Evolutionary conservation across 805 yeast genomes (phyloP), one percentile per base, ranked within the genome.

Genomic region (Schwanniomyces sp.): DNA sequence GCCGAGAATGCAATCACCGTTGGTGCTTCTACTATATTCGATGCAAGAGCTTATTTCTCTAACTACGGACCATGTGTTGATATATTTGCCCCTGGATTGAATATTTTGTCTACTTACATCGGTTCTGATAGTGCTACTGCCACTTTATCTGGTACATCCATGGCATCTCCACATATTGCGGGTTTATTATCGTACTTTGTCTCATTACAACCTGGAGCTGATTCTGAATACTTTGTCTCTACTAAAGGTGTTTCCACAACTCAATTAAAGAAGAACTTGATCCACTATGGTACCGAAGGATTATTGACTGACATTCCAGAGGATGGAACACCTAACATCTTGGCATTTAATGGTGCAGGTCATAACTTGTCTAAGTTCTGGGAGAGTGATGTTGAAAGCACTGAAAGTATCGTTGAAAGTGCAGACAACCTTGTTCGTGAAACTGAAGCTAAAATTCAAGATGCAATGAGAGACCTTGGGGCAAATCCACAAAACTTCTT

Each of bases 101-200:
- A 89, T 66, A 82, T 92, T 51, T 76, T 86, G 56, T 89, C 96
- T 39, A 86, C 92, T 34, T 88, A 86, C 66, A 87, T 85, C 65
- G 94, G 95, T 39, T 83, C 90, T 4, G 76, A 79, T 44, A 69
- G 81, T 45, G 88, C 91, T 38, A 86, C 92, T 55, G 91, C 94
- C 40, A 81, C 88, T 34, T 76, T 88, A 65, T 87, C 96, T 34
- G 99, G 99, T 71, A 92, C 97, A 9, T 92, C 98, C 12, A 92
- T 92, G 99, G 97, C 98, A 18, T 87, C 97, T 34, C 98, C 99
- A 40, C 97, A 91, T 63, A 91, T 91, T 57, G 85, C 91, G 50
- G 99, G 99, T 58, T 78, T 92, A 66, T 82, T 91, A 62, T 81
- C 96, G 7, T 92, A 92, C 78, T 92, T 82, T 73, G 75, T 91